These are phyloP conservation scores for Dalbergia cultrata DNA, from an alignment of 306 rosid genomes.

Conservation along the genomic window DNA sequence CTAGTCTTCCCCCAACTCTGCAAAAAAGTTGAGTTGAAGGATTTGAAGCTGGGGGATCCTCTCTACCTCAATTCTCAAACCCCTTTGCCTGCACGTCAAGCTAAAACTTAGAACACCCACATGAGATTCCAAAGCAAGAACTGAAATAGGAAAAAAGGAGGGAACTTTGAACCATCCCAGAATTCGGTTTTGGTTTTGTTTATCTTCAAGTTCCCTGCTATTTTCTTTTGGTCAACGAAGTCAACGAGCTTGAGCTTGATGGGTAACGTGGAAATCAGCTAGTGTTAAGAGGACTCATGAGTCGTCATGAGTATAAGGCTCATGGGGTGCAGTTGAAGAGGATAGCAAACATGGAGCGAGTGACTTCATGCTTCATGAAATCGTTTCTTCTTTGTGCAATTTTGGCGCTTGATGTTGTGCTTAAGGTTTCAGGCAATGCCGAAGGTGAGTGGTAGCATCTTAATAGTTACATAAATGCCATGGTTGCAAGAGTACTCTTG, in stretches of 20 bases:
- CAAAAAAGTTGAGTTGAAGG: background rate
- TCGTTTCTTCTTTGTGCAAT: constrained; percentile 23
- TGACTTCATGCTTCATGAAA: background rate
- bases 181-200: background rate
- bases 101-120: background rate
- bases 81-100: background rate
- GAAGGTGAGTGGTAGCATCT: constrained; percentile 44
- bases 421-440: constrained; percentile 41
- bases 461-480: background rate
- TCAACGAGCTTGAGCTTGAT: constrained; percentile 37
- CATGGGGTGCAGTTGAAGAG: constrained; percentile 2
- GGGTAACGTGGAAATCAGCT: constrained; percentile 1
- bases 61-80: background rate
- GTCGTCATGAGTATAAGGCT: background rate
- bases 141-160: background rate
- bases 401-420: constrained; percentile 24
- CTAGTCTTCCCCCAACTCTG: constrained; percentile 13
- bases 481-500: too few species aligned
- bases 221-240: constrained; percentile 36
- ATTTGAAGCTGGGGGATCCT: background rate
- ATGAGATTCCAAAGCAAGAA: constrained; percentile 12
- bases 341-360: background rate
- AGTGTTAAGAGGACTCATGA: background rate
- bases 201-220: constrained; percentile 17
- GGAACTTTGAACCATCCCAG: constrained; percentile 9